Conservation (phyloP, 495 filamentous ascomycete genomes). For the Penicillium pulvis region DNA sequence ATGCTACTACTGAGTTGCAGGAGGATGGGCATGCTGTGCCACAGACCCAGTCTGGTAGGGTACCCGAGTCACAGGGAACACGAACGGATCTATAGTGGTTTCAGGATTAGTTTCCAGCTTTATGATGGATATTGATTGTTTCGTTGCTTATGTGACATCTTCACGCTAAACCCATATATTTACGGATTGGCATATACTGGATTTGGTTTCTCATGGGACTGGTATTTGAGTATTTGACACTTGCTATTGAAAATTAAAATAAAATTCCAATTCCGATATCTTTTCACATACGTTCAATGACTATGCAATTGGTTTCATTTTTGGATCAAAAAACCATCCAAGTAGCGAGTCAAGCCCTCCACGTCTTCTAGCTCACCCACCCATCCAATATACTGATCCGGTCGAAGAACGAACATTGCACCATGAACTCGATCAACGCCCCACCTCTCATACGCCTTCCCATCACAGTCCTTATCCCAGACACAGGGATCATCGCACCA, state of each 20-base stretch:
- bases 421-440: conserved; percentile 61
- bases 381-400: conserved; percentile 67
- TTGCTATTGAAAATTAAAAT: too few species aligned
- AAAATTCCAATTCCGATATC: not conserved
- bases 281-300: not conserved
- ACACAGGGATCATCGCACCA: conserved; percentile 64
- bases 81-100: not conserved
- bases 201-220: too few species aligned
- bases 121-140: too few species aligned
- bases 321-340: conserved; percentile 27
- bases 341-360: conserved; percentile 38
- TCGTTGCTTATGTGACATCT: too few species aligned
- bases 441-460: conserved; percentile 61
- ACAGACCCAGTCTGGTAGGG: not conserved
- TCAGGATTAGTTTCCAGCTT: too few species aligned
- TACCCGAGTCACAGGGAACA: not conserved
- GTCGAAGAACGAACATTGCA: conserved; percentile 57
- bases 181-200: too few species aligned
- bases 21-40: conserved; percentile 13
- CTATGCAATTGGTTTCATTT: not conserved
- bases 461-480: conserved; percentile 56
- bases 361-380: conserved; percentile 59
- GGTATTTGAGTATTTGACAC: too few species aligned
- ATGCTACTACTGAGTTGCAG: conserved; percentile 13
- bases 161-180: too few species aligned